Base-by-base conservation (phyloP, 1,284 basidiomycete species). In the Cronartium quercuum region DNA sequence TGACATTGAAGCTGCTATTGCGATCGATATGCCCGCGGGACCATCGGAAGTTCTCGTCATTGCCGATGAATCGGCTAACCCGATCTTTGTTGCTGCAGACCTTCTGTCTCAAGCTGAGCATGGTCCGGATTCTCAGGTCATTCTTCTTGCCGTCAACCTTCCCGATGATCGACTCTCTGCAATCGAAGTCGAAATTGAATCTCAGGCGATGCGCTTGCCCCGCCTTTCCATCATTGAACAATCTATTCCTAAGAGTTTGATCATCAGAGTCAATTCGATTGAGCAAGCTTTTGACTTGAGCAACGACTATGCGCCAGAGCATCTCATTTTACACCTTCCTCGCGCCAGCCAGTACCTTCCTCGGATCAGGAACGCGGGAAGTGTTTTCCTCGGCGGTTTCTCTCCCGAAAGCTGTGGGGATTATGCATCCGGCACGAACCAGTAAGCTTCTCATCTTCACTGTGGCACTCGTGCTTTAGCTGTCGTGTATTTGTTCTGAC, bases 1-100 rank as follows among this genome's bases (percentile, higher is more conserved):
- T 82, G 96, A 98, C 82, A 94, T 94, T n/a, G 91, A 94, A 80
- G 95, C 96, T 5, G 84, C 94, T 76, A 93, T 98, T 10, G 90
- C 91, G 24, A 99, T 98, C 80, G 96, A 99, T 83, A 98, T 98
- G 93, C 96, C 96, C 47, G 96, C 96, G 29, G 96, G 96, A 6
- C 96, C 96, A 13, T 94, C 92, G 7, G 94, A 98, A 83, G 94
- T 98, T 38, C 84, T 97, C 79, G 91, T 97, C 75, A 92, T 98
- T 77, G 94, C 94, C 42, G 96, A 98, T 82, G 84, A 88, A 76
- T 89, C 89, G 2, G 89, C 90, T 77, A 89, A 91, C 80, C 89
- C 95, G 0, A 88, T 89, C 2, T 97, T 96, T 79, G 93, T 98
- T 51, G 96, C 96, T 13, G 93, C 94, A 3, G 96, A 99, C 82